These are phyloP conservation scores for Poa pratensis DNA, from an alignment of 176 grass and related monocot genomes.

Conservation along the genomic window DNA sequence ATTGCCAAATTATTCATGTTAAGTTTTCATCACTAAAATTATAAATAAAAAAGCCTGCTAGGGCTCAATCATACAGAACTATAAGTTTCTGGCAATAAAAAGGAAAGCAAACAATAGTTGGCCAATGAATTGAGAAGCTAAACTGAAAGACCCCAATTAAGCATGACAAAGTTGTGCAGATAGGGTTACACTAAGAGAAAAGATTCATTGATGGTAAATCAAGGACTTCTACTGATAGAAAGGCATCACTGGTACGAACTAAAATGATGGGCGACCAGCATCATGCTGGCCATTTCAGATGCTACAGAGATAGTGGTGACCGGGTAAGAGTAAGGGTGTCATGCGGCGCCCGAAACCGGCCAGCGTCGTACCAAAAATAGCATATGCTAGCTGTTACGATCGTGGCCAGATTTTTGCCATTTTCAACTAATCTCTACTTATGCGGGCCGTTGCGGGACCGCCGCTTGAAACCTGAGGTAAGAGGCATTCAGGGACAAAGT, in stretches of 20 bases:
- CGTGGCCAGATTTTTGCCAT: no score
- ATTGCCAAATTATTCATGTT: neutral
- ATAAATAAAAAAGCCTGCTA: neutral
- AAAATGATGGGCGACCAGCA: constrained; percentile 2
- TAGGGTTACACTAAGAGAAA: neutral
- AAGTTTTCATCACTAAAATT: neutral
- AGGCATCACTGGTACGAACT: neutral
- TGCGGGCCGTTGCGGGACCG: no score
- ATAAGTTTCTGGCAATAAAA: neutral
- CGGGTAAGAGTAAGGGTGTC: no score
- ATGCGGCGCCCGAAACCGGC: no score
- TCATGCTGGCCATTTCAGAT: constrained; percentile 22
- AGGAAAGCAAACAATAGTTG: neutral
- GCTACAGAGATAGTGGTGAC: constrained; percentile 9
- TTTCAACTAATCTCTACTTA: no score
- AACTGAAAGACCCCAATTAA: neutral
- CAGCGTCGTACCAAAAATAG: no score
- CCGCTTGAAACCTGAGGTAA: neutral
- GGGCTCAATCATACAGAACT: neutral
- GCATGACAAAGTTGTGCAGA: neutral
- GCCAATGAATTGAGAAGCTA: neutral
- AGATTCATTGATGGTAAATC: neutral
- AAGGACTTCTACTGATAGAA: neutral
- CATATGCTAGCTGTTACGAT: no score
- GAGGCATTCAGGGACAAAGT: neutral